phyloP scores from a whole-genome alignment of 164 flowering plant species.

The Vitis rupestris region DNA sequence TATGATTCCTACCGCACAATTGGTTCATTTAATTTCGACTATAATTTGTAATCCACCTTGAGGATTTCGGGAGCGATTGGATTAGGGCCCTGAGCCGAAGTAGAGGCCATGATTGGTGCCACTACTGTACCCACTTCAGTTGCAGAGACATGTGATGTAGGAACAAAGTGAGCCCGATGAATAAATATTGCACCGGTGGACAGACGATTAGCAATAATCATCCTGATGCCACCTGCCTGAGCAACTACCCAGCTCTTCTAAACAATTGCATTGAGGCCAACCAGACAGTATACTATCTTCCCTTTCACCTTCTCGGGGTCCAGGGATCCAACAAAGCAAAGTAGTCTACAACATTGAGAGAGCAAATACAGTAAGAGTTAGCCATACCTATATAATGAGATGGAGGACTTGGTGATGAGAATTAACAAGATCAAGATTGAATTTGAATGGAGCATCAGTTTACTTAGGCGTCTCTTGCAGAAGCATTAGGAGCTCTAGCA shows the following conservation, averaged over 20 bases:
- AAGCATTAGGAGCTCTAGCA: too few relatives aligned
- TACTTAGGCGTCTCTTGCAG: background rate
- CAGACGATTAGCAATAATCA: background rate
- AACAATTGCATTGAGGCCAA: background rate
- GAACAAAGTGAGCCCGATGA: constrained; percentile 2
- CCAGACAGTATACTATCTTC: background rate
- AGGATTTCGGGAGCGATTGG: background rate
- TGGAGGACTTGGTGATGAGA: too few relatives aligned
- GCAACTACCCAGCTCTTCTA: background rate
- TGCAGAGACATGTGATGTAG: constrained; percentile 1
- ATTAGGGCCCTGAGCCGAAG: background rate
- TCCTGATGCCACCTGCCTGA: constrained; percentile 4
- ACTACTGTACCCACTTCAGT: background rate
- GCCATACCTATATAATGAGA: too few relatives aligned
- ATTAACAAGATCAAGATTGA: background rate
- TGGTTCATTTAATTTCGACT: too few relatives aligned
- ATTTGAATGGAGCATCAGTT: too few relatives aligned
- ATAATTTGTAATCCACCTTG: background rate
- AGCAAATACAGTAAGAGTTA: background rate
- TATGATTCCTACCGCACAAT: too few relatives aligned
- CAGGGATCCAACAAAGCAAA: constrained; percentile 3
- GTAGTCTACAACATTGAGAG: background rate
- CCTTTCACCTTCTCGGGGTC: background rate
- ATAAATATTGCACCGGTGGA: too few relatives aligned
- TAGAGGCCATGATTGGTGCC: background rate